Conservation (phyloP, 139 green algal species). For the Chlamydomonas schloesseri region DNA sequence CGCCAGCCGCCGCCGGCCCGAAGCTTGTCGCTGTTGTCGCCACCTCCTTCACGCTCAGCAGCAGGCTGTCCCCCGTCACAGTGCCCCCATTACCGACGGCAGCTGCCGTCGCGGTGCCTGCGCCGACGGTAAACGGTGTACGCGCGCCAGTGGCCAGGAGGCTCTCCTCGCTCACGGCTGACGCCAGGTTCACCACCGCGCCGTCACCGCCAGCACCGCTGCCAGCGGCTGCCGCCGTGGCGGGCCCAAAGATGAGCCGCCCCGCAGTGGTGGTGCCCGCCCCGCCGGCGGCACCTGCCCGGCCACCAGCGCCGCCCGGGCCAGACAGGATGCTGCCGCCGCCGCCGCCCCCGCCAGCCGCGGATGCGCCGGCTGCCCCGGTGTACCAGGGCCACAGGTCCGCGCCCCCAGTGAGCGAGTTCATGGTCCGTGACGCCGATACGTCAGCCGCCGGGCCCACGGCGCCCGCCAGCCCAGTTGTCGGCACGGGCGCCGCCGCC, state of each 20-base stretch:
- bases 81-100: not conserved
- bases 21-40: too few relatives aligned
- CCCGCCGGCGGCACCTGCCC: too few relatives aligned
- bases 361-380: not conserved
- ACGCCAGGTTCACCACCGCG: not conserved
- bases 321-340: too few relatives aligned
- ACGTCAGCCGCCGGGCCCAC: not conserved
- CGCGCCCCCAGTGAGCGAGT: too few relatives aligned
- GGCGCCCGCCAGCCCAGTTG: too few relatives aligned
- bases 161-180: not conserved
- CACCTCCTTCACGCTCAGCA: too few relatives aligned
- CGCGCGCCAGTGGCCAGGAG: not conserved
- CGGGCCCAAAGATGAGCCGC: too few relatives aligned
- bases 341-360: too few relatives aligned
- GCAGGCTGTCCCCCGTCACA: not conserved
- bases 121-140: not conserved
- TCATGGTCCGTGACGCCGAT: not conserved
- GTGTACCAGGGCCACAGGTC: constrained; percentile 22
- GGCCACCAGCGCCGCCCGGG: too few relatives aligned
- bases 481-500: too few relatives aligned
- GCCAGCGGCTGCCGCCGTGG: not conserved
- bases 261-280: too few relatives aligned
- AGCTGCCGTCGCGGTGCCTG: not conserved
- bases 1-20: too few relatives aligned
- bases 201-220: not conserved